Evolutionary conservation across 1,284 basidiomycete species (phyloP).

Genomic region (Malassezia arunalokei): DNA sequence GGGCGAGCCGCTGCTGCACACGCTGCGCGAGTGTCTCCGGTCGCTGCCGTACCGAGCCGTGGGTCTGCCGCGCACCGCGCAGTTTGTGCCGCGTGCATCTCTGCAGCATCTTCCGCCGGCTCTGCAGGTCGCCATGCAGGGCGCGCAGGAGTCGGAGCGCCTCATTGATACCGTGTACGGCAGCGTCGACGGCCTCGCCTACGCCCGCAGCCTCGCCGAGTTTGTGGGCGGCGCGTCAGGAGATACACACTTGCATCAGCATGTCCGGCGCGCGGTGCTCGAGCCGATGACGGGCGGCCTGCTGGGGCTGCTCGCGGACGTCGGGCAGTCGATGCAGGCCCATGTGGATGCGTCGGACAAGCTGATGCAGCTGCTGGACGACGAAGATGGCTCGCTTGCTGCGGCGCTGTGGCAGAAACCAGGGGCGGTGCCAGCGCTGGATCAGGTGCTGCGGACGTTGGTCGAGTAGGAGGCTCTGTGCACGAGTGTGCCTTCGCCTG

Average conservation of each 20-base stretch:
- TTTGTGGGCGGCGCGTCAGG: slow-evolving; percentile 24
- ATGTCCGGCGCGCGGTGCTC: slow-evolving; percentile 2
- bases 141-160: slow-evolving; percentile 15
- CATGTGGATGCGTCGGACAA: neutral
- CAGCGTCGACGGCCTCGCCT: slow-evolving; percentile 22
- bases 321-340: neutral
- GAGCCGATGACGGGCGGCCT: slow-evolving; percentile 12
- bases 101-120: slow-evolving; percentile 10
- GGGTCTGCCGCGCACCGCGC: slow-evolving; percentile 10
- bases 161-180: slow-evolving; percentile 25
- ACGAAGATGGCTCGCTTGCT: neutral
- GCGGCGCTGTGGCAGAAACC: slow-evolving; percentile 1
- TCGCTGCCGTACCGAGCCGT: slow-evolving; percentile 7
- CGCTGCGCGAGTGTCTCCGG: slow-evolving; percentile 8
- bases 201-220: slow-evolving; percentile 25
- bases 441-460: neutral
- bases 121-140: slow-evolving; percentile 13
- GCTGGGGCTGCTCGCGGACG: neutral
- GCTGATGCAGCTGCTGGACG: slow-evolving; percentile 9
- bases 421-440: neutral
- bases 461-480: neutral
- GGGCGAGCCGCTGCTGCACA: slow-evolving; percentile 3
- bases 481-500: slow-evolving; percentile 5
- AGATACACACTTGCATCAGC: neutral
- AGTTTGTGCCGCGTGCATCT: slow-evolving; percentile 18